Evolutionary conservation across 768 basidiomycete genomes (phyloP), one percentile per base, ranked within the genome.

Genomic region (Boletus bicolor): DNA sequence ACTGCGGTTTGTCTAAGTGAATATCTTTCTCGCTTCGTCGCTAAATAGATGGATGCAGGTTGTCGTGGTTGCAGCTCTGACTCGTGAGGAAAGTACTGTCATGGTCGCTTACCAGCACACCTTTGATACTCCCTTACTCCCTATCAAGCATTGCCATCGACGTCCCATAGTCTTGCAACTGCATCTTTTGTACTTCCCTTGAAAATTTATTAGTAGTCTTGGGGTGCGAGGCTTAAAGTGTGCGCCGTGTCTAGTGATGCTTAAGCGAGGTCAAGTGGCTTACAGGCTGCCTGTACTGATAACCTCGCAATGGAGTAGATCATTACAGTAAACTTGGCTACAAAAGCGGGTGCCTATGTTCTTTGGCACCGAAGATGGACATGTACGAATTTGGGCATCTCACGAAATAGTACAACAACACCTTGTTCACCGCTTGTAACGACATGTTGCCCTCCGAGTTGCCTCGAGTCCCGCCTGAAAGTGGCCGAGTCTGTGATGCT

Each of bases 11-110:
- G 92, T 83, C 32, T 34, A 10, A 8, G 30, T 24, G 42, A 28
- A 17, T 51, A 35, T 52, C 36, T 46, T 41, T 36, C 34, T 49
- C 17, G n/a, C 15, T 53, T 38, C 36, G 44, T 52, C 8, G 32
- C 58, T 65, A n/a, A 68, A 24, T 10, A 35, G 44, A 59, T 59
- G 43, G 56, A 32, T 51, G 3, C 57, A 94, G 92, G 92, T 12
- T 95, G 92, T 66, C 87, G 89, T 59, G 92, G 92, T 10, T 95
- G 92, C 65, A 93, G 91, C 65, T 95, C 92, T 15, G 91, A 93
- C 68, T 92, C 89, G 30, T 91, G 71, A 73, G 8, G 34, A 42
- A 15, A 48, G 8, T 38, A 1, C 14, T 7, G n/a, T 32, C 37
- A 4, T 26, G 15, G 15, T 34, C 17, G 10, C 28, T 44, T 15